These are phyloP conservation scores for Dendryphion nanum DNA, from an alignment of 2,329 filamentous ascomycete species.

Conservation along the genomic window DNA sequence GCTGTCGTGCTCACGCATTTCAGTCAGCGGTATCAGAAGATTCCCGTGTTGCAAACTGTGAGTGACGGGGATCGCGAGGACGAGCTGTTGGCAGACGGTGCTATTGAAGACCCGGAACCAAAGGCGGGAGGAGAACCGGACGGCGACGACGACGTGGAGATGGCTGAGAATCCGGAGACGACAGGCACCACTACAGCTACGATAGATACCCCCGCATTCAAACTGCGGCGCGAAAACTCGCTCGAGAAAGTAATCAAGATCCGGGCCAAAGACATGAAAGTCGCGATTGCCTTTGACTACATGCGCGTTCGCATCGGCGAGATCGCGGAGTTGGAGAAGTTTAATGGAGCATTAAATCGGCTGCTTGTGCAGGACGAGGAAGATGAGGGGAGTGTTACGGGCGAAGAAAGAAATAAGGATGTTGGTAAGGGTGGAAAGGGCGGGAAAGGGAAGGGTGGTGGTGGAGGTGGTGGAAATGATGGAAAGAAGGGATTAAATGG, in stretches of 20 bases:
- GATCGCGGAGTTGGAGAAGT: constrained; percentile 65
- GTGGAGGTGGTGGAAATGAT: constrained; percentile 18
- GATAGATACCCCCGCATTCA: background rate
- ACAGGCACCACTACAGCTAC: constrained; percentile 1
- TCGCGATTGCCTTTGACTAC: constrained; percentile 75
- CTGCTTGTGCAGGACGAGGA: constrained; percentile 47
- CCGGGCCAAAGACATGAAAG: constrained; percentile 55
- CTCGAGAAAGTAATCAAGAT: constrained; percentile 36
- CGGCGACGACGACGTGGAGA: background rate
- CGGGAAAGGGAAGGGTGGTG: constrained; percentile 3
- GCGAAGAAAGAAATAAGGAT: constrained; percentile 27
- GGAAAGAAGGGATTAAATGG: constrained; percentile 18
- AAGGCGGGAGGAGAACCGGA: background rate
- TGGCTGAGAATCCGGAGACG: constrained; percentile 14
- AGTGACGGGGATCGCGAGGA: constrained; percentile 25
- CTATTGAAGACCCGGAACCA: background rate
- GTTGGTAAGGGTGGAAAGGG: constrained; percentile 12
- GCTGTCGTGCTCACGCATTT: constrained; percentile 90
- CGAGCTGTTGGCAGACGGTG: constrained; percentile 4
- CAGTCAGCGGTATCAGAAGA: constrained; percentile 86
- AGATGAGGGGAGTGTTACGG: constrained; percentile 13
- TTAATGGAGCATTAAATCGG: constrained; percentile 58
- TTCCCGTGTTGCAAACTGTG: constrained; percentile 52
- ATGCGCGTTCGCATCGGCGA: constrained; percentile 73
- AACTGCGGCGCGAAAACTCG: background rate